Evolutionary conservation across 73 alveolate species (phyloP), one percentile per base, ranked within the genome.

Genomic region (Breviolum minutum): DNA sequence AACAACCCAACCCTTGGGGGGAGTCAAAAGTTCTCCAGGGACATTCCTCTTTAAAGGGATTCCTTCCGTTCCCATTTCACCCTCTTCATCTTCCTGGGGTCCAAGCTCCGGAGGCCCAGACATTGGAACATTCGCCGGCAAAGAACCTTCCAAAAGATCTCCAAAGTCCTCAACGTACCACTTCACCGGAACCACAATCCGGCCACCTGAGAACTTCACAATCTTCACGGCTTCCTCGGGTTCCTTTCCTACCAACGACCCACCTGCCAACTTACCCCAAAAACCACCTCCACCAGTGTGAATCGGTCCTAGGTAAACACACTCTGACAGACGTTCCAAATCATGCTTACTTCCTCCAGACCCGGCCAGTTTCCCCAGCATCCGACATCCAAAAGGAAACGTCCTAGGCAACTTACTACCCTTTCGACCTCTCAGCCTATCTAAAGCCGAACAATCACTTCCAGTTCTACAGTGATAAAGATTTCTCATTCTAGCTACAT

Each of bases 261-360:
- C 69, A 14, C 94, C 94, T 26, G 94, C 32, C 94, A 85, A 26
- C 16, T n/a, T n/a, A 6, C 94, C 94, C 26, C 20, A 26, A 14
- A 85, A 61, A 4, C 94, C 94, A 17, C 80, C 80, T 8, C 80
- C 80, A 27, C 9, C 26, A 63, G 69, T 22, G 29, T 16, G 8
- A 16, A 85, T 63, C 5, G 94, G 94, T 8, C 94, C 94, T 16
- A 85, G 63, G 24, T 85, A 85, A 14, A 63, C 77, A 29, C 26
- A 20, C 8, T 85, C 69, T 8, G 29, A 20, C 77, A 85, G n/a
- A 9, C 24, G 10, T 13, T 85, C 94, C 77, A 85, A 85, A 26
- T 61, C 80, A 66, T 85, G 77, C n/a, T 4, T 63, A 32, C 29
- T 32, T 70, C 6, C 80, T 27, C 5, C 32, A 2, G 10, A 77